These are phyloP conservation scores for Linnemannia schmuckeri DNA, from an alignment of 192 early-diverging fungal species.

Conservation along the genomic window DNA sequence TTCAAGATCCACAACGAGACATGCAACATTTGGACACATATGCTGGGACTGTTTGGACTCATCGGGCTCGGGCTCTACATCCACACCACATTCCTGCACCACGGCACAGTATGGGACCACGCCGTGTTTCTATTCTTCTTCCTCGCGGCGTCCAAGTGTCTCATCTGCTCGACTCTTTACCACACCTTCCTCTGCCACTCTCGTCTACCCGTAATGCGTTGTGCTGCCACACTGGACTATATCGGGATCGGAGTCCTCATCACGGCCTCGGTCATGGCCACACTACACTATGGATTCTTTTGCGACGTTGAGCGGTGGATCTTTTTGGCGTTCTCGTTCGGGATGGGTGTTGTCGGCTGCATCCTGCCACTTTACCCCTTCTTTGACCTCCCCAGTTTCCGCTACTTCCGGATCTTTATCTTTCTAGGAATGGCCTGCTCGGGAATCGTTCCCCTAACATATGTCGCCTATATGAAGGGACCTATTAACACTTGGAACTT, in stretches of 20 bases:
- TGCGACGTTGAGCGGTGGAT: slow-evolving; percentile 66
- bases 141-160: slow-evolving; percentile 67
- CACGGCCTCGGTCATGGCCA: slow-evolving; percentile 68
- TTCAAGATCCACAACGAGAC: slow-evolving; percentile 78
- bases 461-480: slow-evolving; percentile 63
- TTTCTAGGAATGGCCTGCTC: slow-evolving; percentile 68
- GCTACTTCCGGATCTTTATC: slow-evolving; percentile 68
- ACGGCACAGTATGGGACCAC: slow-evolving; percentile 42
- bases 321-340: slow-evolving; percentile 58
- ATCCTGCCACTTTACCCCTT: slow-evolving; percentile 67
- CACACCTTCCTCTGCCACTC: slow-evolving; percentile 75
- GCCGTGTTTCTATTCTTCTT: slow-evolving; percentile 69
- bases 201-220: slow-evolving; percentile 61
- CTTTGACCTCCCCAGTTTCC: slow-evolving; percentile 65
- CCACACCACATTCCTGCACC: slow-evolving; percentile 41
- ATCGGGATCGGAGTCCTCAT: slow-evolving; percentile 76
- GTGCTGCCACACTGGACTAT: slow-evolving; percentile 73
- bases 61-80: slow-evolving; percentile 66
- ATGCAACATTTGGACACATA: slow-evolving; percentile 77
- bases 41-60: slow-evolving; percentile 69
- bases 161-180: slow-evolving; percentile 72
- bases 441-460: slow-evolving; percentile 63
- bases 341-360: slow-evolving; percentile 62
- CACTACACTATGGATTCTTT: slow-evolving; percentile 71
- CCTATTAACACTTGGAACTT: slow-evolving; percentile 58